Percentiles rank a stretch among this genome's conserved stretches.
Conservation (phyloP, 2,329 filamentous ascomycete genomes). For the Aaosphaeria arxii region DNA sequence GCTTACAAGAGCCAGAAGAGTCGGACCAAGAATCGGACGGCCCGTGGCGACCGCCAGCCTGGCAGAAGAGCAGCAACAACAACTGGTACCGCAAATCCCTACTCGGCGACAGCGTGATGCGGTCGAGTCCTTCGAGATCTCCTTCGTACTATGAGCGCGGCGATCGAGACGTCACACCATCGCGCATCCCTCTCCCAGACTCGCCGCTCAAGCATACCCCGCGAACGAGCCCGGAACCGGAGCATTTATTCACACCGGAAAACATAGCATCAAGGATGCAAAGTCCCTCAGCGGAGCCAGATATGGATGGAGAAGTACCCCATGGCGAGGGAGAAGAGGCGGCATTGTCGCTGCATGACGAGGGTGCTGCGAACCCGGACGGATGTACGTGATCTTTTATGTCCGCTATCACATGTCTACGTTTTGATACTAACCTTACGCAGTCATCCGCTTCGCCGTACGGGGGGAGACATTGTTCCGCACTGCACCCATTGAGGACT, state of each 20-base stretch:
- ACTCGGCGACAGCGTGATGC: slow-evolving; percentile 35
- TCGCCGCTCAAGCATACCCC: slow-evolving; percentile 58
- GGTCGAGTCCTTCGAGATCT: slow-evolving; percentile 49
- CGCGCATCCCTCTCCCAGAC: slow-evolving; percentile 59
- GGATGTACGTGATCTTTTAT: slow-evolving; percentile 28
- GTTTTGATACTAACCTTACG: slow-evolving; percentile 16
- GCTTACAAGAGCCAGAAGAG: slow-evolving; percentile 36
- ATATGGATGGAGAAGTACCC: slow-evolving; percentile 14
- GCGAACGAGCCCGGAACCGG: slow-evolving; percentile 49
- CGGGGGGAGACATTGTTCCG: slow-evolving; percentile 85
- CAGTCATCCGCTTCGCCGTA: slow-evolving; percentile 85
- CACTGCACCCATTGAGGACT: slow-evolving; percentile 77
- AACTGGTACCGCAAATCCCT: slow-evolving; percentile 53
- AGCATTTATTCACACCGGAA: slow-evolving; percentile 30
- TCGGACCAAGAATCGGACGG: slow-evolving; percentile 46
- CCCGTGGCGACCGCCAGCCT: slow-evolving; percentile 65
- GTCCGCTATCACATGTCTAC: background rate
- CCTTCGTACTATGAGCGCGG: slow-evolving; percentile 58
- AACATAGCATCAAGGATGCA: slow-evolving; percentile 36
- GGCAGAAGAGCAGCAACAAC: slow-evolving; percentile 55
- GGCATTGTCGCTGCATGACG: slow-evolving; percentile 26
- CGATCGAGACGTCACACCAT: slow-evolving; percentile 51
- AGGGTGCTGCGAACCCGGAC: slow-evolving; percentile 21
- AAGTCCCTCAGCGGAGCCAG: slow-evolving; percentile 25
- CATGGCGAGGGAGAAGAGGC: slow-evolving; percentile 13